Evolutionary conservation across 2,329 filamentous ascomycete genomes (phyloP), one percentile per base, ranked within the genome.

Genomic region (Chrysosporium keratinophilum): DNA sequence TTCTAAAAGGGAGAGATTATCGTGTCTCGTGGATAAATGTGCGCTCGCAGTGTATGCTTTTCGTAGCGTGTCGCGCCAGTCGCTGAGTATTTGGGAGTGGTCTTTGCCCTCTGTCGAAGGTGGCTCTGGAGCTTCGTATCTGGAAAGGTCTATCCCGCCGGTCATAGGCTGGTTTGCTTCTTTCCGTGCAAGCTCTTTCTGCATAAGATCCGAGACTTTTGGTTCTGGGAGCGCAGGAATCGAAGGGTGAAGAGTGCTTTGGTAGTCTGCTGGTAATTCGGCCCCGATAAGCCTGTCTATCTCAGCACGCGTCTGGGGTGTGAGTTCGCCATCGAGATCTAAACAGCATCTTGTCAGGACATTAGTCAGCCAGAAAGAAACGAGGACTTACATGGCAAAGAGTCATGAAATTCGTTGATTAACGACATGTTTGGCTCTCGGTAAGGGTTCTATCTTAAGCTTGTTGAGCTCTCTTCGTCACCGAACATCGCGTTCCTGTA

Each of bases 281-380:
- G 79, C 73, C 57, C 77, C 67, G 62, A 96, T 84, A 59, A 91
- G 80, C 58, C 80, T 73, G 68, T 82, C 76, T 54, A 88, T 88
- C 57, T 81, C 78, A 54, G 77, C 72, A 63, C 87, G 81, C 63
- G 82, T 80, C 49, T 64, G 57, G 43, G 67, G 60, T 5, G 84
- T 83, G 40, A 85, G 85, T 51, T 85, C 80, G 15, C 76, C 65
- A 72, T 98, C 91, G 68, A 97, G 85, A 72, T 95, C 88, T 94
- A 68, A 31, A 37, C 14, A 42, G 17, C 28, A 7, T 7, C 37
- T 23, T 41, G 52, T 52, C 60, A 62, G 55, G 54, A 51, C 50
- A 10, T 41, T 19, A 15, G 39, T 47, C 7, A 41, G 37, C 15
- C 19, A 12, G 28, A 56, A 17, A 28, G 34, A 52, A 59, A 54